Evolutionary conservation across 305 asterid genomes (phyloP), one percentile per base, ranked within the genome.

Genomic region (Salvia sclarea): DNA sequence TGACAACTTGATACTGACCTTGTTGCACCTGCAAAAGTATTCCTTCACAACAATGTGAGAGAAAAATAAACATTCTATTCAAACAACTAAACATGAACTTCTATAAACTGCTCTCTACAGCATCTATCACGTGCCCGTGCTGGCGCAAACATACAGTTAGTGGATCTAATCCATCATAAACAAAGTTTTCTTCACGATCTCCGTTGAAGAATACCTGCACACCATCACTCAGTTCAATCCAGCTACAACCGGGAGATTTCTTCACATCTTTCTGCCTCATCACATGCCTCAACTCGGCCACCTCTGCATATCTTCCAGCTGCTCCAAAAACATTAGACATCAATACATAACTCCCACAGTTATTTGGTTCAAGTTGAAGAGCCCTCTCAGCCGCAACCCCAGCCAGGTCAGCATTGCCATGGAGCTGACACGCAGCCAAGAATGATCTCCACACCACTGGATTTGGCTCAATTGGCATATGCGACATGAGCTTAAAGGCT

Each of bases 211-310:
- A 92, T 37, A 77, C 83, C 41, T 80, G 90, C 58, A 82, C 68
- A 13, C 93, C 95, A 69, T 83, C 81, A 44, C 83, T 74, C 30
- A 82, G 89, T 76, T 87, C 94, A 37, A 92, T 79, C 97, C 98
- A 92, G 76, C 97, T 92, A 52, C 96, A 89, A 60, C 98, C 97
- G 8, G 96, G 97, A 1, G 84, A 84, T 75, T 92, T 92, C 84
- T 77, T 84, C 76, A 92, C 93, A 54, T 92, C 84, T 40, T 86
- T 88, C 55, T 82, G 79, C 81, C 79, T 84, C 98, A 92, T 88
- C 6, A 75, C 53, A 43, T 79, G 85, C 71, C 98, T 80, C 75
- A 92, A 38, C 71, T 80, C 97, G 0, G 82, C 81, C 60, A 92
- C 96, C 76, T 92, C 87, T 61, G 80, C 84, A 72, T 76, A 86